Conservation (phyloP, 306 rosid genomes). For the Citrullus mucosospermus region DNA sequence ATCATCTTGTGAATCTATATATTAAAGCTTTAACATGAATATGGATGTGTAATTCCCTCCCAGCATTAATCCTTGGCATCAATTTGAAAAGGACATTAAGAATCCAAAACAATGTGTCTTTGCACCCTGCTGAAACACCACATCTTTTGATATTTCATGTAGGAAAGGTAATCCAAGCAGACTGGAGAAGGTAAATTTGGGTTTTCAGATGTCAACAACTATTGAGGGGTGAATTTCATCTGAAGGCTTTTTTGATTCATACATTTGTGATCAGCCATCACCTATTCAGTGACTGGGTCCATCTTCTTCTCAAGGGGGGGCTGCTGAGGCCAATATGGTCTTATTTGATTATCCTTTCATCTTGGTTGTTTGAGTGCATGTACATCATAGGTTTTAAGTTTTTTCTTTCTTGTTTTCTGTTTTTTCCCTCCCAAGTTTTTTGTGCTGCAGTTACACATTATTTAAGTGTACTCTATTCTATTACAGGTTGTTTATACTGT, state of each 20-base stretch:
- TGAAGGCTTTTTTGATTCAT: constrained; percentile 21
- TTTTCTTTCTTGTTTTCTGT: neutral
- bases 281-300: constrained; percentile 20
- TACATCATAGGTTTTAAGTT: constrained; percentile 63
- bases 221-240: constrained; percentile 21
- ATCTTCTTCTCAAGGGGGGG: constrained; percentile 21
- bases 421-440: neutral
- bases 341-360: constrained; percentile 38
- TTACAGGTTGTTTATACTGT: constrained; percentile 6
- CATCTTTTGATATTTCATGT: constrained; percentile 15
- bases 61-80: neutral
- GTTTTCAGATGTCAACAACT: constrained; percentile 21
- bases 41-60: neutral
- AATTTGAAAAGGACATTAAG: neutral
- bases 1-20: neutral
- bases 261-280: constrained; percentile 28
- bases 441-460: constrained; percentile 1
- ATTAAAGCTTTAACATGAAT: neutral
- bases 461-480: neutral
- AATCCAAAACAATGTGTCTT: neutral
- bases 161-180: constrained; percentile 79
- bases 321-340: constrained; percentile 27
- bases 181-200: constrained; percentile 68
- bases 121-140: neutral
- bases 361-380: constrained; percentile 72